A percentile compares a stretch with the other conserved stretches of the same genome.
Evolutionary conservation across 1,284 basidiomycete genomes (phyloP).

Genomic region (Ustilago lituana): DNA sequence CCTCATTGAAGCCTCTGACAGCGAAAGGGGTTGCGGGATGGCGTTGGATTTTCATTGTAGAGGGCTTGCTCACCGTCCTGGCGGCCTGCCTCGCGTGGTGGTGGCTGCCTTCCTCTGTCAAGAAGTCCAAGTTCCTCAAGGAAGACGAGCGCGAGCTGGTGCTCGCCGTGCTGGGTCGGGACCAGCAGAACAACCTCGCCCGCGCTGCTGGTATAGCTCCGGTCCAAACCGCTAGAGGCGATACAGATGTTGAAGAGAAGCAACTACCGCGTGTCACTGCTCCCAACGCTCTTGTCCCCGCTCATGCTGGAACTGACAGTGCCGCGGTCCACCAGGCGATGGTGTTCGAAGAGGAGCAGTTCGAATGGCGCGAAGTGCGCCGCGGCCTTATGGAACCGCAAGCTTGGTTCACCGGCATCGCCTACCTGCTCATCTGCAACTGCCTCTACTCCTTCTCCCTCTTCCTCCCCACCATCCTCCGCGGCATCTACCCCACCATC

Average conservation of each 20-base stretch:
- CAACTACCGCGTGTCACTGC: constrained; percentile 17
- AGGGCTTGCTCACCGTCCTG: constrained; percentile 72
- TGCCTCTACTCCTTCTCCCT: constrained; percentile 52
- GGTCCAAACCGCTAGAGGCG: not conserved
- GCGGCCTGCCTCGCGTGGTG: constrained; percentile 72
- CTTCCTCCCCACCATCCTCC: constrained; percentile 71
- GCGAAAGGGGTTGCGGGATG: constrained; percentile 54
- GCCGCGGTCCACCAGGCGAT: constrained; percentile 18
- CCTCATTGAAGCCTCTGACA: constrained; percentile 7
- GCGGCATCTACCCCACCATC: constrained; percentile 45
- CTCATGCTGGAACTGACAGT: constrained; percentile 1
- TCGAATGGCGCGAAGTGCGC: constrained; percentile 53
- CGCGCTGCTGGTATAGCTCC: constrained; percentile 70
- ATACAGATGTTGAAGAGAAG: constrained; percentile 23
- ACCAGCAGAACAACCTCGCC: constrained; percentile 52
- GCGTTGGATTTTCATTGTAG: constrained; percentile 74
- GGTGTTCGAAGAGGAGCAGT: constrained; percentile 40
- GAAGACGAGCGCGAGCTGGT: constrained; percentile 71
- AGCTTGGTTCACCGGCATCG: constrained; percentile 52
- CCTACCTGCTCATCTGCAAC: constrained; percentile 50
- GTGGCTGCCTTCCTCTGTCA: constrained; percentile 73
- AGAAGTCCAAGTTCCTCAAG: constrained; percentile 72
- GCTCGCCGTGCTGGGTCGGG: constrained; percentile 69
- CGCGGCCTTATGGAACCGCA: constrained; percentile 50
- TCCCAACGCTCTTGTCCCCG: constrained; percentile 11